Evolutionary conservation across 495 filamentous ascomycete genomes (phyloP).

Genomic region (Aeminium ludgeri): DNA sequence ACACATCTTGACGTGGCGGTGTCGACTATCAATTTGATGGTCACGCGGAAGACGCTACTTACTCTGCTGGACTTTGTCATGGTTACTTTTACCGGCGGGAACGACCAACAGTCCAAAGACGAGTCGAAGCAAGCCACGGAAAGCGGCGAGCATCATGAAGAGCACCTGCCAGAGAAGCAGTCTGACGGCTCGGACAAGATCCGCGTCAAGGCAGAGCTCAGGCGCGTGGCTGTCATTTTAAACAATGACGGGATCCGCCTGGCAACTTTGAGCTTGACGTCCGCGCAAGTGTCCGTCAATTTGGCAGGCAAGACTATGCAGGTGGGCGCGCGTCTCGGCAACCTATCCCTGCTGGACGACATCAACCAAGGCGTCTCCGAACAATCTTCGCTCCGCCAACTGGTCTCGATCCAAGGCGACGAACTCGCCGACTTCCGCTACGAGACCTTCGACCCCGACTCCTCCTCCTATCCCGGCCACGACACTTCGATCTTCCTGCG

Average conservation of each 20-base stretch:
- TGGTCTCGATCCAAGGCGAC: constrained; percentile 85
- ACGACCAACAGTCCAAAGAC: constrained; percentile 29
- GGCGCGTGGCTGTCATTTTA: constrained; percentile 85
- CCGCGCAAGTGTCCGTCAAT: constrained; percentile 80
- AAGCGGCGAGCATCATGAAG: constrained; percentile 12
- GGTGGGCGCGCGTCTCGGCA: constrained; percentile 69
- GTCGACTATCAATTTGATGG: constrained; percentile 87
- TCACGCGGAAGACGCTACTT: constrained; percentile 81
- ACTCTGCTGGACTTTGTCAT: constrained; percentile 93
- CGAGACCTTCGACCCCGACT: constrained; percentile 74
- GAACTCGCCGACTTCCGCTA: constrained; percentile 97
- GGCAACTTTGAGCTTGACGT: constrained; percentile 79
- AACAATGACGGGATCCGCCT: constrained; percentile 95
- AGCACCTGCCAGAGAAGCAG: constrained; percentile 22
- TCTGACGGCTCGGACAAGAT: constrained; percentile 37
- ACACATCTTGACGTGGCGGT: constrained; percentile 83
- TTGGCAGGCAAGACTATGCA: constrained; percentile 69
- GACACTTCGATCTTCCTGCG: constrained; percentile 78
- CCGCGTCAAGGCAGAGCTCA: constrained; percentile 76
- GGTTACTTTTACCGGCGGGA: constrained; percentile 72
- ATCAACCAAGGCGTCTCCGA: constrained; percentile 77
- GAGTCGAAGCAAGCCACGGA: constrained; percentile 25
- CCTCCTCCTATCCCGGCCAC: constrained; percentile 73
- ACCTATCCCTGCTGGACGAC: constrained; percentile 78
- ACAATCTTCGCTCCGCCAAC: constrained; percentile 63